Evolutionary conservation across 371 early-diverging fungal genomes (phyloP), one percentile per base, ranked within the genome.

Genomic region (Saksenaea vasiformis): DNA sequence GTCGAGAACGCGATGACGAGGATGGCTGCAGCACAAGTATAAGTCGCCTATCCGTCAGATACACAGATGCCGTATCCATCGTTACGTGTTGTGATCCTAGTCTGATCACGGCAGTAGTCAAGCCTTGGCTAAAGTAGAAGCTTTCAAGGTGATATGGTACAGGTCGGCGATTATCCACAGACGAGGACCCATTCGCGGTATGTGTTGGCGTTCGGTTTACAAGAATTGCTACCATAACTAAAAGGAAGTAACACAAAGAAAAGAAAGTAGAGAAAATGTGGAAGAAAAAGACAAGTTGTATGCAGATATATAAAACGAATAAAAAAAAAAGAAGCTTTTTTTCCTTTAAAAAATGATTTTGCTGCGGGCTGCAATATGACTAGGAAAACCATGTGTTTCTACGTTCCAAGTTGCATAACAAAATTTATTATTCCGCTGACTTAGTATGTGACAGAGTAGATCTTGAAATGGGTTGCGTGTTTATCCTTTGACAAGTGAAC

Each of bases 121-220:
- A 26, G 28, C 37, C 66, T 43, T 61, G 57, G 38, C 58, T 61
- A 28, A 66, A 66, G 51, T 61, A 66, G 27, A 57, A 66, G 26
- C 66, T 61, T 61, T 66, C 66, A 27, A 36, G 13, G 22, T 41
- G 14, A 19, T 56, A 17, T 4, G 66, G 66, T 15, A 51, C 34
- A 9, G 66, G 66, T 4, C 56, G 51, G 1, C 54, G 27, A 39
- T 37, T 54, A 28, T 44, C 44, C 44, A 44, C n/a, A 3, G 19
- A 7, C 7, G 44, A 7, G n/a, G 44, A 15, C 7, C n/a, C 44
- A 44, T 22, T 44, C n/a, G 19, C 7, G 2, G 11, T 15, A 1
- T 44, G 44, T 1, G 17, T 44, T 15, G 44, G 44, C n/a, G 44
- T 44, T 44, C 44, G 11, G n/a, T 44, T 44, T 14, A 44, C 19